Percentiles rank a stretch among this genome's conserved stretches.
Evolutionary conservation across 331 rosid genomes (phyloP).

Genomic region (Erythrophleum ivorense): DNA sequence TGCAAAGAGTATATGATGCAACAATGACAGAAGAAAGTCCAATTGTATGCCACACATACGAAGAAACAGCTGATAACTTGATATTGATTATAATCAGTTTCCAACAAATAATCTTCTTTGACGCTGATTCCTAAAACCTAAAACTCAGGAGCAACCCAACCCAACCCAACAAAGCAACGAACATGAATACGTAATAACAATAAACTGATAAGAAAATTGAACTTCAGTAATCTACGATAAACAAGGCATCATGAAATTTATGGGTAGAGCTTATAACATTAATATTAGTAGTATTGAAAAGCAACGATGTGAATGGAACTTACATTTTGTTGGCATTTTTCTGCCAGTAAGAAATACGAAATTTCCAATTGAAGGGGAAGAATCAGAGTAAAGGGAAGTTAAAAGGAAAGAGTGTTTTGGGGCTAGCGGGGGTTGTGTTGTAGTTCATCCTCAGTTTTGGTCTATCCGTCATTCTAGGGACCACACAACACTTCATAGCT

Average conservation of each 20-base stretch:
- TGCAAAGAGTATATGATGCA: background rate
- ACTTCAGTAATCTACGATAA: background rate
- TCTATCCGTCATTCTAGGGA: background rate
- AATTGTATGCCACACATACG: background rate
- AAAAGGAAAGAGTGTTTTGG: background rate
- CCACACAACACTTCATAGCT: background rate
- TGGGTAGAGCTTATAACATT: background rate
- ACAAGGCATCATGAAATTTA: background rate
- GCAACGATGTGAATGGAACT: background rate
- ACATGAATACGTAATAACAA: background rate
- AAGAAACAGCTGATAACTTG: background rate
- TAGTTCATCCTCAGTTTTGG: background rate
- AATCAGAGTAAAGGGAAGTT: background rate
- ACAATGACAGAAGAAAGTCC: background rate
- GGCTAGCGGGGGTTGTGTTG: background rate
- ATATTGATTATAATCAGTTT: background rate
- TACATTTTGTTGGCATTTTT: background rate
- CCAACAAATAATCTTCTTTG: background rate
- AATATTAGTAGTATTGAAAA: background rate
- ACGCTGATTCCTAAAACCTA: background rate
- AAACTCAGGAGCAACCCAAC: background rate
- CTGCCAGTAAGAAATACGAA: background rate
- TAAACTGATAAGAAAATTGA: background rate
- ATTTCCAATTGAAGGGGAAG: background rate
- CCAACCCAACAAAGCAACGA: background rate